A percentile compares a stretch with the other conserved stretches of the same genome.
These are phyloP conservation scores for Leccinum pellstonianum DNA, from an alignment of 768 basidiomycete species.

Conservation along the genomic window DNA sequence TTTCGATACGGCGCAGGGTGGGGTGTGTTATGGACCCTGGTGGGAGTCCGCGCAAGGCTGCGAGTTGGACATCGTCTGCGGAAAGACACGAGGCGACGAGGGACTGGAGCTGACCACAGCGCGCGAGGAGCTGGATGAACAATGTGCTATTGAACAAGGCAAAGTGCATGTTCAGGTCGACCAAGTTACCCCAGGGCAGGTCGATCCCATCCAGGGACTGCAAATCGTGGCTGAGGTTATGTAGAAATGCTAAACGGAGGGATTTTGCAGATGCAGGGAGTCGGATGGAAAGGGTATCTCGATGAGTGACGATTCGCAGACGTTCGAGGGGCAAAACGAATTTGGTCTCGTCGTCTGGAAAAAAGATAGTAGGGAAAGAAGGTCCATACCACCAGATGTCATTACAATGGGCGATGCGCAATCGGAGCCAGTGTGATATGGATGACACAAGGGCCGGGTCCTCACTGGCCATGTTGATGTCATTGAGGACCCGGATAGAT, in stretches of 20 bases:
- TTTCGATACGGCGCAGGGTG: slow-evolving; percentile 25
- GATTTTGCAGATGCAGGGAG: slow-evolving; percentile 16
- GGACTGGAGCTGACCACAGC: slow-evolving; percentile 22
- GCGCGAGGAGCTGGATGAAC: slow-evolving; percentile 24
- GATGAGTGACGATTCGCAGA: slow-evolving; percentile 23
- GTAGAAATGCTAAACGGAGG: slow-evolving; percentile 23
- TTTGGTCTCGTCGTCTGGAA: neutral
- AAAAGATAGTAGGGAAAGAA: slow-evolving; percentile 21
- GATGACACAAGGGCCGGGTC: slow-evolving; percentile 6
- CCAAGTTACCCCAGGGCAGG: slow-evolving; percentile 28
- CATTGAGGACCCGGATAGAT: slow-evolving; percentile 27
- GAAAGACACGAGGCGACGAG: slow-evolving; percentile 26
- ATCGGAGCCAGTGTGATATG: slow-evolving; percentile 24
- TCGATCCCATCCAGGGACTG: slow-evolving; percentile 24
- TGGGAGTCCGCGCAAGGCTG: slow-evolving; percentile 4
- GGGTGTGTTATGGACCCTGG: slow-evolving; percentile 20
- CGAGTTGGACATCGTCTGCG: slow-evolving; percentile 19
- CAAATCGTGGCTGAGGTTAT: slow-evolving; percentile 20
- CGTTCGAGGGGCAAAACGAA: slow-evolving; percentile 13
- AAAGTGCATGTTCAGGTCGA: slow-evolving; percentile 31
- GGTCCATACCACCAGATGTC: slow-evolving; percentile 37
- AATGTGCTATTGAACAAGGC: slow-evolving; percentile 22
- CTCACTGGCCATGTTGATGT: slow-evolving; percentile 14
- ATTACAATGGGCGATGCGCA: slow-evolving; percentile 19
- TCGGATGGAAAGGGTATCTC: slow-evolving; percentile 12